Evolutionary conservation across 768 basidiomycete species (phyloP), one percentile per base, ranked within the genome.

Genomic region (Favolaschia claudopus): DNA sequence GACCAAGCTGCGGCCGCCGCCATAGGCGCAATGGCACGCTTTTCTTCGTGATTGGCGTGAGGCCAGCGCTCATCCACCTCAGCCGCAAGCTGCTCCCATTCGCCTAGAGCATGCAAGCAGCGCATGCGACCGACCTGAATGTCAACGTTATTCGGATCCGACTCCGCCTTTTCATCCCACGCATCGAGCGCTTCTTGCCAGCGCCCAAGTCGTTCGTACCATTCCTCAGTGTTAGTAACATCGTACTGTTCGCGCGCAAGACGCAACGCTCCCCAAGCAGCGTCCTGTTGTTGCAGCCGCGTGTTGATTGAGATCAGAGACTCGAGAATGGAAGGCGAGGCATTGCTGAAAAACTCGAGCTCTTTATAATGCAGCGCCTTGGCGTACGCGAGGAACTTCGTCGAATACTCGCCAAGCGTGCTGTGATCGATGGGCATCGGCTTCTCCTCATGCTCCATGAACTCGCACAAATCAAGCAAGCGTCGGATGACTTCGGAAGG

Each of bases 361-460:
- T 99, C 97, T 73, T 99, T 99, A 80, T 98, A 99, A 71, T 99
- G 97, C 29, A 99, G 81, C 1, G 96, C 96, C 72, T 99, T 99
- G 7, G 97, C 97, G 65, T 95, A 99, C 0, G 95, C 96, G 74
- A 95, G 90, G 75, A 91, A 96, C 64, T 90, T 92, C 79, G 92
- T 86, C 0, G 97, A 95, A 69, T 96, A 95, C 68, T 95, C 93
- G 38, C 96, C 97, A 13, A 99, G 85, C 10, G 92, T 93, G 55
- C 92, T 86, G 66, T 95, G 90, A 67, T 97, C 94, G 64, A 99
- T 97, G 3, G 95, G 95, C 2, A 99, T 81, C 2, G 93, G 85
- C 70, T 97, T 96, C 68, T 99, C 97, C 75, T 99, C 96, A 66
- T 98, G 97, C 73, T 99, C 97, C 93, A 99, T 96, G 73, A 99